Conservation (phyloP, 129 eudicot genomes). For the Solidago caesia region DNA sequence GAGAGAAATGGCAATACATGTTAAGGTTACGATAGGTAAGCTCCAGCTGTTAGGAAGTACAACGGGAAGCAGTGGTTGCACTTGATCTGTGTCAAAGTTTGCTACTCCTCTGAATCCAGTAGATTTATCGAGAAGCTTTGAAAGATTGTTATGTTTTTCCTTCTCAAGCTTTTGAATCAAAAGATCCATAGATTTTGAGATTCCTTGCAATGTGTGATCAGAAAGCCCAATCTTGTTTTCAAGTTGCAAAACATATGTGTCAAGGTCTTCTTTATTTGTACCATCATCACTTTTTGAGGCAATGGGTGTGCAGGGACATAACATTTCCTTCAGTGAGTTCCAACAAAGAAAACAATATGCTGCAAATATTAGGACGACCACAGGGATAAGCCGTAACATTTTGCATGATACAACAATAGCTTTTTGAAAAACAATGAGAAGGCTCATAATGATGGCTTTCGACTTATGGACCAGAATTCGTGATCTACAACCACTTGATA, state of each 20-base stretch:
- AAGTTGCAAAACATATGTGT: not conserved
- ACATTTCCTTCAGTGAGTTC: not conserved
- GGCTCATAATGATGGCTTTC: not conserved
- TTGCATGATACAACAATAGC: not conserved
- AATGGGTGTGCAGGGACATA: not conserved
- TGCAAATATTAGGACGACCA: not conserved
- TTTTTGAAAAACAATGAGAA: not conserved
- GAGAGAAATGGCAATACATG: not conserved
- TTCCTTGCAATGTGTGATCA: not conserved
- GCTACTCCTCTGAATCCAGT: slow-evolving; percentile 2
- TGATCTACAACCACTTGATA: not conserved
- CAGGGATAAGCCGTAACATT: not conserved
- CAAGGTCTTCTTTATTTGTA: not conserved
- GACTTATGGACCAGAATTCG: not conserved
- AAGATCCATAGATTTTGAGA: not conserved
- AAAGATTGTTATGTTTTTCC: slow-evolving; percentile 6
- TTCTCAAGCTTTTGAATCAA: not conserved
- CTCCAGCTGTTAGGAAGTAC: not conserved
- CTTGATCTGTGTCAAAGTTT: not conserved
- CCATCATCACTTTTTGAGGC: not conserved
- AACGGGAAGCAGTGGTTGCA: not conserved
- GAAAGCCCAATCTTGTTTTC: not conserved
- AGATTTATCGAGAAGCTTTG: not conserved
- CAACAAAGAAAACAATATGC: not conserved
- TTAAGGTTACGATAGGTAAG: not conserved